Percentiles rank a stretch among this genome's conserved stretches.
Evolutionary conservation across 345 rosid species (phyloP).

Genomic region (Erucastrum elatum): DNA sequence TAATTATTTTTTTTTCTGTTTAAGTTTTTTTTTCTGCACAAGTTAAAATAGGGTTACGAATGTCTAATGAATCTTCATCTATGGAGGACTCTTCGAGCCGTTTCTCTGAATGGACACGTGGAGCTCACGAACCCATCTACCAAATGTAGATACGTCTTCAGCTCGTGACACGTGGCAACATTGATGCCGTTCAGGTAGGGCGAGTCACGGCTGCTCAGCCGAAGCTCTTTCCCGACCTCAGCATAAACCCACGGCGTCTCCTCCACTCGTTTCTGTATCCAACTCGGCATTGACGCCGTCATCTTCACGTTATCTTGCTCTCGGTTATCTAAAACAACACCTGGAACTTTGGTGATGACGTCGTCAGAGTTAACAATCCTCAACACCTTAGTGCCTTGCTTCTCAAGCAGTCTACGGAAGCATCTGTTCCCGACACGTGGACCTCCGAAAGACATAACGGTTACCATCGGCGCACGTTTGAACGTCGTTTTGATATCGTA

Average conservation of each 20-base stretch:
- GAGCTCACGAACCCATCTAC: conserved; percentile 73
- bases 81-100: conserved; percentile 47
- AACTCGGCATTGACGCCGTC: conserved; percentile 44
- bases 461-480: conserved; percentile 54
- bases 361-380: conserved; percentile 91
- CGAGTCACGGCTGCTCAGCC: conserved; percentile 67
- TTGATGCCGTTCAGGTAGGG: conserved; percentile 54
- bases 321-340: conserved; percentile 59
- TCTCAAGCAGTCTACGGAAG: conserved; percentile 62
- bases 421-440: conserved; percentile 86
- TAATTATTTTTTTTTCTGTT: neutral
- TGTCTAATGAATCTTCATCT: neutral
- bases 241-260: conserved; percentile 75
- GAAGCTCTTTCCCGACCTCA: conserved; percentile 76
- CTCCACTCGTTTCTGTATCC: conserved; percentile 63
- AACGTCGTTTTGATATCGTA: conserved; percentile 68
- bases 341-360: conserved; percentile 81
- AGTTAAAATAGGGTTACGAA: neutral
- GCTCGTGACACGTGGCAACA: conserved; percentile 82
- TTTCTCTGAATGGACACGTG: conserved; percentile 64
- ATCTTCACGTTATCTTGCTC: conserved; percentile 20
- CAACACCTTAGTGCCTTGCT: conserved; percentile 67
- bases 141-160: conserved; percentile 72
- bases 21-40: neutral
- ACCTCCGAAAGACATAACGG: conserved; percentile 91